A percentile compares a stretch with the other conserved stretches of the same genome.
Evolutionary conservation across 73 alveolate species (phyloP).

Genomic region (Paramecium pentaurelia): DNA sequence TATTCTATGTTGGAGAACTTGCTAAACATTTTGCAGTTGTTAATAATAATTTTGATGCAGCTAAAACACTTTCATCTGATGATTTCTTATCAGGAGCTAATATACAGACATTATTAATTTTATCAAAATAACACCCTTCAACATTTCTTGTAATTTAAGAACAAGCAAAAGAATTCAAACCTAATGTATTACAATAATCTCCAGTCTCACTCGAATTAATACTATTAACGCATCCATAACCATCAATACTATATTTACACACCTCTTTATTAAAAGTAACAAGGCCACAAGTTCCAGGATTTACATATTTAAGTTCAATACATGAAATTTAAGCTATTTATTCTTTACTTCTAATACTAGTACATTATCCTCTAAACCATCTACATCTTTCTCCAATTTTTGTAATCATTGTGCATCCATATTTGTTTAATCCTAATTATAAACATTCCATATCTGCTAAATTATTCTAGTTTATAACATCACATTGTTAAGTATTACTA

Average conservation of each 20-base stretch:
- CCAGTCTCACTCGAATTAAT: background rate
- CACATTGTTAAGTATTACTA: background rate
- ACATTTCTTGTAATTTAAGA: background rate
- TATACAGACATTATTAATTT: background rate
- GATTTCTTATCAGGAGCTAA: background rate
- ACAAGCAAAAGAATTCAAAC: background rate
- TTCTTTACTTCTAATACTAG: background rate
- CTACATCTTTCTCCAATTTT: background rate
- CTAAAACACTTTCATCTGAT: background rate
- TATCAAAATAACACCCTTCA: background rate
- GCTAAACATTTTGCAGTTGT: background rate
- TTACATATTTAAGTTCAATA: background rate
- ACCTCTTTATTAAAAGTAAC: background rate
- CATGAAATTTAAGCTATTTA: background rate
- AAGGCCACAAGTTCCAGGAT: background rate
- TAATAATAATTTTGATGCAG: background rate
- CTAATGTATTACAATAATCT: background rate
- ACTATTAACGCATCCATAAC: background rate
- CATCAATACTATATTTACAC: background rate
- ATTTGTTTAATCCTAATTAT: background rate
- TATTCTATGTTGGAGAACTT: conserved; percentile 3
- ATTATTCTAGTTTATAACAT: background rate
- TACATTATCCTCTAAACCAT: background rate
- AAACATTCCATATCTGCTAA: background rate
- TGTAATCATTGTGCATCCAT: background rate